Evolutionary conservation across 495 filamentous ascomycete species (phyloP).

Genomic region (Aspergillus nidulans): DNA sequence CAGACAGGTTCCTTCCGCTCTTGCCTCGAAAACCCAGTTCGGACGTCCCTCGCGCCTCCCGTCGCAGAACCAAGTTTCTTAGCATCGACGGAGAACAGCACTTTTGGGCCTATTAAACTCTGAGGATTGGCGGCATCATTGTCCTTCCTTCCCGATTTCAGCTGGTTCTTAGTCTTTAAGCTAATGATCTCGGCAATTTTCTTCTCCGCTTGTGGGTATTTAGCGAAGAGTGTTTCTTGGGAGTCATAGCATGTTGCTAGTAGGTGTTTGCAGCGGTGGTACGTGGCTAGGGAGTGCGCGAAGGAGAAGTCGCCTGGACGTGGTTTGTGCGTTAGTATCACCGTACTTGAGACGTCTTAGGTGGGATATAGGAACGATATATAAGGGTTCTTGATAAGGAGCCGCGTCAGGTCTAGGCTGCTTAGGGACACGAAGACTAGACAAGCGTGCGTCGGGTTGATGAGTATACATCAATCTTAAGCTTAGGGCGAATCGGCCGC

Average conservation of each 20-base stretch:
- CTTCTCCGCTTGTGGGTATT: conserved; percentile 71
- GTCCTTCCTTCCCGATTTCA: background rate
- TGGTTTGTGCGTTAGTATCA: conserved; percentile 11
- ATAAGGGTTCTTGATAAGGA: too few relatives aligned
- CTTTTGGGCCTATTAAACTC: conserved; percentile 24
- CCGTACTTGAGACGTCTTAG: background rate
- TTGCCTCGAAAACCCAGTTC: conserved; percentile 25
- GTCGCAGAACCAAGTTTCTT: conserved; percentile 54
- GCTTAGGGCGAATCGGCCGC: too few relatives aligned
- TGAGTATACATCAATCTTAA: too few relatives aligned
- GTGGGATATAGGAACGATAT: too few relatives aligned
- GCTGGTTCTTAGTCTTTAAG: background rate
- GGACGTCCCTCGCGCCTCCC: conserved; percentile 41
- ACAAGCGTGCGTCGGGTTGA: too few relatives aligned
- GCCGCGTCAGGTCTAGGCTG: too few relatives aligned
- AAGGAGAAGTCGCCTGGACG: conserved; percentile 77
- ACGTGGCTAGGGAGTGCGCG: conserved; percentile 64
- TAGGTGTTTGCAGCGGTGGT: conserved; percentile 65
- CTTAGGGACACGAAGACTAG: too few relatives aligned
- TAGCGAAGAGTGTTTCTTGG: conserved; percentile 48
- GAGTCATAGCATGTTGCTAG: conserved; percentile 62
- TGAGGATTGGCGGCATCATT: background rate
- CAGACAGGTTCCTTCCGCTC: conserved; percentile 33
- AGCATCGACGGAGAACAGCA: conserved; percentile 72
- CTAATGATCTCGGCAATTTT: conserved; percentile 53